These are phyloP conservation scores for Tagetes erecta DNA, from an alignment of 129 eudicot species.

Conservation along the genomic window DNA sequence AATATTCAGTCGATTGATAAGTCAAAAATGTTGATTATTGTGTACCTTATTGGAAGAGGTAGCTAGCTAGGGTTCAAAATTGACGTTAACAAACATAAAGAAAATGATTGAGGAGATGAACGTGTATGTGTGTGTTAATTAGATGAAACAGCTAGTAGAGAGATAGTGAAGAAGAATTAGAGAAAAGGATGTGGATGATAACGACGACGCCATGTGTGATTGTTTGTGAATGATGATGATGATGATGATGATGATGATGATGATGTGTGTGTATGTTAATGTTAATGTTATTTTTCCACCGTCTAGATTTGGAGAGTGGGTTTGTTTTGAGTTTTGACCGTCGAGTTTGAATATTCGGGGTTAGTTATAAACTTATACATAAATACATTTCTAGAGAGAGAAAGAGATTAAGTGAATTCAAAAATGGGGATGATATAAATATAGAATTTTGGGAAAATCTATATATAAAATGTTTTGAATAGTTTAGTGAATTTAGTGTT, in stretches of 20 bases:
- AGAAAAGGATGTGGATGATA: not conserved
- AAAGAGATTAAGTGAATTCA: not conserved
- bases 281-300: not conserved
- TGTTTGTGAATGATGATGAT: constrained; percentile 14
- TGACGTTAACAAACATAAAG: no score
- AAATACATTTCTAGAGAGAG: not conserved
- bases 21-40: constrained; percentile 19
- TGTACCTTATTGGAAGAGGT: constrained; percentile 20
- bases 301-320: constrained; percentile 28
- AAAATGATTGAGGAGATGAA: no score
- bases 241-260: no score
- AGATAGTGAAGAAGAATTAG: not conserved
- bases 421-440: no score
- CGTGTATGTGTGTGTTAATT: not conserved
- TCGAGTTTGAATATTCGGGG: constrained; percentile 33
- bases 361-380: constrained; percentile 18
- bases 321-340: constrained; percentile 27
- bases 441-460: no score
- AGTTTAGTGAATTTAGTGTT: no score
- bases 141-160: not conserved
- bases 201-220: constrained; percentile 30
- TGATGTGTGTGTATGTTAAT: no score
- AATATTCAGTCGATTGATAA: not conserved
- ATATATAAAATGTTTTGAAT: no score
- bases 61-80: constrained; percentile 26